Percentiles rank a stretch among this genome's conserved stretches.
Evolutionary conservation across 768 basidiomycete genomes (phyloP).

Genomic region (Chiua virens): DNA sequence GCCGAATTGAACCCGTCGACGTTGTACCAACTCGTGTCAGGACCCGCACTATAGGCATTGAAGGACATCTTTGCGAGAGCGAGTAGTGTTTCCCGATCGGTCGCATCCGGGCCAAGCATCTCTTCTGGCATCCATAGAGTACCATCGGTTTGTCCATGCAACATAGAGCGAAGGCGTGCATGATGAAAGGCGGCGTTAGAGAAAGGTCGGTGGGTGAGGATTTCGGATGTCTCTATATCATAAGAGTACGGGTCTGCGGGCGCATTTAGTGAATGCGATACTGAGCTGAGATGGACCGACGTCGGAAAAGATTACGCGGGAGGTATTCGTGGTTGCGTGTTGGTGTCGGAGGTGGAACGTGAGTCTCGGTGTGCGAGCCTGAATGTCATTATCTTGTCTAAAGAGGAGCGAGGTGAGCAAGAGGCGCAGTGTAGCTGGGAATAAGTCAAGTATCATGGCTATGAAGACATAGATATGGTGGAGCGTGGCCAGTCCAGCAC

Average conservation of each 20-base stretch:
- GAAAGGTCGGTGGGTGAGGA: constrained; percentile 47
- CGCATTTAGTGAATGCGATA: constrained; percentile 23
- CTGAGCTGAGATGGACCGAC: constrained; percentile 35
- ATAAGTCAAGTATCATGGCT: constrained; percentile 20
- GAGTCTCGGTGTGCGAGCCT: constrained; percentile 39
- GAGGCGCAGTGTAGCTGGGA: constrained; percentile 44
- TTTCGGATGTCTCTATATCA: constrained; percentile 38
- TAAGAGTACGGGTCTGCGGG: constrained; percentile 36
- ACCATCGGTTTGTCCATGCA: constrained; percentile 37
- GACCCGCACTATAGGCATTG: constrained; percentile 69
- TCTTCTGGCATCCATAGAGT: constrained; percentile 66
- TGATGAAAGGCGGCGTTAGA: constrained; percentile 37
- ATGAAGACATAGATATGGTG: no score
- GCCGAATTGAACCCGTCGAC: constrained; percentile 65
- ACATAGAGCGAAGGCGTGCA: constrained; percentile 39
- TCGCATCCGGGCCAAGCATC: constrained; percentile 68
- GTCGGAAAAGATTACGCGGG: constrained; percentile 61
- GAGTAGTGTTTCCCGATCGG: constrained; percentile 68
- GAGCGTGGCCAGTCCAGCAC: no score
- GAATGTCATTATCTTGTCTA: constrained; percentile 14
- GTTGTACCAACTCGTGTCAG: constrained; percentile 69
- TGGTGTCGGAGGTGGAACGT: constrained; percentile 67
- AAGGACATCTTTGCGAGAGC: constrained; percentile 86
- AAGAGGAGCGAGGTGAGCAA: constrained; percentile 45
- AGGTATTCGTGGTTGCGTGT: constrained; percentile 54